phyloP scores from a whole-genome alignment of 78 protist genomes.

The Salpingoeca rosetta region DNA sequence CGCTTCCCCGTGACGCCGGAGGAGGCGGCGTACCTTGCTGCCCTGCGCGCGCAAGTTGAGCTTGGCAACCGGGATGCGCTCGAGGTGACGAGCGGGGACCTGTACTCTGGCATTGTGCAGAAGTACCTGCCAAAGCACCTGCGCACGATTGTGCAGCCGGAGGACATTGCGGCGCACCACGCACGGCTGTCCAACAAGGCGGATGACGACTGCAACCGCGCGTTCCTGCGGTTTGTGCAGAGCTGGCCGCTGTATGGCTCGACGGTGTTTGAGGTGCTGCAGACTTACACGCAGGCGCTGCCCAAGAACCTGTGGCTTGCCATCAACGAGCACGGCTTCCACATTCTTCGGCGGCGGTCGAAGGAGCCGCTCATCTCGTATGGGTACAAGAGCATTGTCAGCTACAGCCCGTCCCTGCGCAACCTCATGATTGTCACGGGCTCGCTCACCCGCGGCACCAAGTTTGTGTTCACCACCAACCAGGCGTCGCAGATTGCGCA shows the following conservation, averaged over 20 bases:
- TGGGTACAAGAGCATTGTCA: conserved; percentile 1
- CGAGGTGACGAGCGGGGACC: no score
- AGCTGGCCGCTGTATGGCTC: background rate
- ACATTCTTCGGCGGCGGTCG: background rate
- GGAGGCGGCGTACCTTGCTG: conserved; percentile 1
- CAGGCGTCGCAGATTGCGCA: conserved; percentile 15
- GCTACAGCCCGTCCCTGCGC: conserved; percentile 10
- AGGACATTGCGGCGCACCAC: background rate
- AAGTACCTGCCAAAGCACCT: background rate
- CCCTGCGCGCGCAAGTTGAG: conserved; percentile 8
- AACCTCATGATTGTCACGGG: conserved; percentile 10
- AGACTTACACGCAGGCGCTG: conserved; percentile 1
- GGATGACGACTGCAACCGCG: background rate
- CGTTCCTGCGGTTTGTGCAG: background rate
- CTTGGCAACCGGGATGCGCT: background rate
- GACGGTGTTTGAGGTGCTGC: background rate
- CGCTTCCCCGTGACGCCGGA: conserved; percentile 3
- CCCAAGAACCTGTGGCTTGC: conserved; percentile 17
- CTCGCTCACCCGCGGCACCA: conserved; percentile 9
- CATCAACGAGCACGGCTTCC: background rate
- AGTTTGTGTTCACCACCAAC: conserved; percentile 13
- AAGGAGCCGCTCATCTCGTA: conserved; percentile 4
- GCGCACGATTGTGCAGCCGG: background rate
- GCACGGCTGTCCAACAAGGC: background rate
- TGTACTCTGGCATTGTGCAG: background rate